phyloP scores from a whole-genome alignment of 2,329 filamentous ascomycete species.

The Mycocentrospora acerina region DNA sequence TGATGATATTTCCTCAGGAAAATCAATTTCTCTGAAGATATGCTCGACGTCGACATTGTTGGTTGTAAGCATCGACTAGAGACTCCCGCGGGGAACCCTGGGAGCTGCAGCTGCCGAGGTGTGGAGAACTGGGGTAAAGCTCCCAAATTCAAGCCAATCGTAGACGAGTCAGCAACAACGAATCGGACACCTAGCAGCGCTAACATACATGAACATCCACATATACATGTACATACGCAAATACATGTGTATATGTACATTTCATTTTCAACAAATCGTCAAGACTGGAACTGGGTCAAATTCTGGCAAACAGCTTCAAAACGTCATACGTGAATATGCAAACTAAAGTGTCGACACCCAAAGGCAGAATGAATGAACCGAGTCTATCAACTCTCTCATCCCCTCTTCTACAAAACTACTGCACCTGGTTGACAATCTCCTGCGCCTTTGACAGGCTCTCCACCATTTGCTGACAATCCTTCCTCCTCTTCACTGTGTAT shows the following conservation, averaged over 20 bases:
- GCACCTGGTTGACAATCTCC: slow-evolving; percentile 87
- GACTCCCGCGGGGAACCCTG: slow-evolving; percentile 30
- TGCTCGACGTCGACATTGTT: slow-evolving; percentile 35
- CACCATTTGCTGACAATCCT: slow-evolving; percentile 99
- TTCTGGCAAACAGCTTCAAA: too few relatives aligned
- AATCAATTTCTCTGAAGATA: slow-evolving; percentile 2
- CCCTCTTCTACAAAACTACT: slow-evolving; percentile 21
- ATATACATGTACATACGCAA: too few relatives aligned
- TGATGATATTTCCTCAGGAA: neutral
- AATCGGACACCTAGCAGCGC: too few relatives aligned
- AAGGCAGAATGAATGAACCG: slow-evolving; percentile 5
- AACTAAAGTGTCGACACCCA: too few relatives aligned
- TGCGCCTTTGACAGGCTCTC: slow-evolving; percentile 86
- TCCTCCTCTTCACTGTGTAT: slow-evolving; percentile 89
- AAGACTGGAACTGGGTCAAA: too few relatives aligned
- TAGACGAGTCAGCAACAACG: too few relatives aligned
- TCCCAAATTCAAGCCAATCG: too few relatives aligned
- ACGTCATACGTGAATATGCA: too few relatives aligned
- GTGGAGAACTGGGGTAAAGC: neutral
- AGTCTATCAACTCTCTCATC: slow-evolving; percentile 9
- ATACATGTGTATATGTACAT: too few relatives aligned
- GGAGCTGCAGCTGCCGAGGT: slow-evolving; percentile 31
- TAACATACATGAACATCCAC: too few relatives aligned
- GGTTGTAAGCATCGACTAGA: slow-evolving; percentile 29
- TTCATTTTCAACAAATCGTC: too few relatives aligned